Conservation (phyloP, 352 stramenopile genomes). For the Globisporangium radiosum region DNA sequence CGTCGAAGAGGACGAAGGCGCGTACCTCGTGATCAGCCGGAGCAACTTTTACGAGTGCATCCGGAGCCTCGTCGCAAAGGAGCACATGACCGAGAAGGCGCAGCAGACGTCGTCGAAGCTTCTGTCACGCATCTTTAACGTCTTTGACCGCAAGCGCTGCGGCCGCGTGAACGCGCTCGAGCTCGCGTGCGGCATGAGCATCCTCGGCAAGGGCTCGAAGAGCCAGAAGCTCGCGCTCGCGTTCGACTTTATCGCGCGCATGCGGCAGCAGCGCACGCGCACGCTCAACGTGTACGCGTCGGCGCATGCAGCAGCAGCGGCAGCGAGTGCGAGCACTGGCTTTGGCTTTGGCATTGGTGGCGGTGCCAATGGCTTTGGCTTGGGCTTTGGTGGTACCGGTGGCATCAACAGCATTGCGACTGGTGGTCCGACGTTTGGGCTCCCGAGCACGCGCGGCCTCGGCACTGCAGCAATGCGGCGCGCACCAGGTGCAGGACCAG, state of each 20-base stretch:
- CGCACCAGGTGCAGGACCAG: conserved; percentile 7
- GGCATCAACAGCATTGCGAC: conserved; percentile 46
- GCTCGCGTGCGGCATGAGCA: conserved; percentile 81
- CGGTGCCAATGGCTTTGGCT: conserved; percentile 21
- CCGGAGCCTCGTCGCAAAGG: conserved; percentile 69
- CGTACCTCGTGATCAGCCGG: conserved; percentile 69
- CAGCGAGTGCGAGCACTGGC: background rate
- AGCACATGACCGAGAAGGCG: conserved; percentile 74
- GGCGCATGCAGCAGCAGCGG: conserved; percentile 13
- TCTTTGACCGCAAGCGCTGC: conserved; percentile 79
- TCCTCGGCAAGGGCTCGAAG: conserved; percentile 79
- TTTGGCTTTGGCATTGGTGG: conserved; percentile 1
- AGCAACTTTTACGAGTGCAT: conserved; percentile 86
- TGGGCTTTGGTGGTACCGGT: conserved; percentile 28
- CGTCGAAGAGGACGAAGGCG: conserved; percentile 80
- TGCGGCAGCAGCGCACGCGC: conserved; percentile 69
- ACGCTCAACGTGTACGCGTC: conserved; percentile 62
- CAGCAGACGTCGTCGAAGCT: conserved; percentile 83
- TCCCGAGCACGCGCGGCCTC: conserved; percentile 43
- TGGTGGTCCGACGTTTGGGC: conserved; percentile 39
- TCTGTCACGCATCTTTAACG: conserved; percentile 77
- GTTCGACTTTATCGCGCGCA: conserved; percentile 86
- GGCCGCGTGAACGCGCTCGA: conserved; percentile 80
- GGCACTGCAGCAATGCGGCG: conserved; percentile 22
- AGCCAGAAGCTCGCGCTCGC: conserved; percentile 81